Conservation (phyloP, 129 eudicot species). For the Artemisia argyi region DNA sequence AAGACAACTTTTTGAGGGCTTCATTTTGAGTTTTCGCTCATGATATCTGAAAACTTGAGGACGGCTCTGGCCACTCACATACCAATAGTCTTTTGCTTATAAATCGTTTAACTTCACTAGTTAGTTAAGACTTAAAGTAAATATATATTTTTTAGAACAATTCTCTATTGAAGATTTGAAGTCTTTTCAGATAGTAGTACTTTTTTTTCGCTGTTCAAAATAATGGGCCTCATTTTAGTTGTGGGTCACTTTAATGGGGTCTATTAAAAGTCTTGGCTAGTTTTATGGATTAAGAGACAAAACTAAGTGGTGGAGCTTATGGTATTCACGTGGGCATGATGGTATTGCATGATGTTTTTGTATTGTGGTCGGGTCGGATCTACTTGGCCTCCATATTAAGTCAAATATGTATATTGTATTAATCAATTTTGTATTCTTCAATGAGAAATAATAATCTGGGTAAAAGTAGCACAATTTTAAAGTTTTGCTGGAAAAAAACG, state of each 20-base stretch:
- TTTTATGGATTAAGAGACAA: constrained; percentile 9
- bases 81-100: no score
- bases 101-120: no score
- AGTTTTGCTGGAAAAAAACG: no score
- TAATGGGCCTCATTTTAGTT: background rate
- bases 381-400: background rate
- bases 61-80: no score
- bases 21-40: no score
- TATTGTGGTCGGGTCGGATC: constrained; percentile 12
- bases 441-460: no score
- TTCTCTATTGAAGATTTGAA: background rate
- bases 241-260: background rate
- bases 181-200: background rate
- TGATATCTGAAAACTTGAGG: no score
- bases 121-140: no score
- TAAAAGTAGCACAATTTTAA: no score
- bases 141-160: no score
- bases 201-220: background rate
- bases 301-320: background rate
- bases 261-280: background rate
- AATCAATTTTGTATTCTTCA: background rate
- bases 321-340: constrained; percentile 1
- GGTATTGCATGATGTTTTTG: background rate
- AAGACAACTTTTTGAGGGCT: no score
- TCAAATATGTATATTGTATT: background rate